phyloP scores from a whole-genome alignment of 2,329 filamentous ascomycete genomes.

The Aspergillus tubingensis region DNA sequence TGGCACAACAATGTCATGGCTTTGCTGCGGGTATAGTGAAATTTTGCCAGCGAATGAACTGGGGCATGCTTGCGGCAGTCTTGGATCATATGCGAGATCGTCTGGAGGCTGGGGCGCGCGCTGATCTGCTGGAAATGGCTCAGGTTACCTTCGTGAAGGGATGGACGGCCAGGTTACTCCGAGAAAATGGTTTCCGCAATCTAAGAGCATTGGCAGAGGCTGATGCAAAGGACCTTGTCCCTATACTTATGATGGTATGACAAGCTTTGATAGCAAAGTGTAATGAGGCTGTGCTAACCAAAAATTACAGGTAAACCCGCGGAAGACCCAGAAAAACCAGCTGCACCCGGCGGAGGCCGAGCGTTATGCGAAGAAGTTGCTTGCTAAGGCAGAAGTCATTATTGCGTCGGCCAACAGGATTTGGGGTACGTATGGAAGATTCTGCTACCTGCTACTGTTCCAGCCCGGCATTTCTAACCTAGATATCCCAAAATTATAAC shows the following conservation, averaged over 20 bases:
- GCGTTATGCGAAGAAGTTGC: slow-evolving; percentile 64
- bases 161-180: slow-evolving; percentile 71
- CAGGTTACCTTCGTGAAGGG: slow-evolving; percentile 76
- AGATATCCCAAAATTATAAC: not conserved
- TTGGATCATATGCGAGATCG: slow-evolving; percentile 76
- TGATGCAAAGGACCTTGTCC: slow-evolving; percentile 66
- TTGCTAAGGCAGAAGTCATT: slow-evolving; percentile 68
- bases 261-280: not conserved
- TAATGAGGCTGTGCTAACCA: not conserved
- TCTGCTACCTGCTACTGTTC: not conserved
- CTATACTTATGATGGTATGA: slow-evolving; percentile 68
- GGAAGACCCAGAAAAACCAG: slow-evolving; percentile 55
- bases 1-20: slow-evolving; percentile 74
- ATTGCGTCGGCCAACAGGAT: slow-evolving; percentile 68
- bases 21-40: slow-evolving; percentile 79
- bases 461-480: slow-evolving; percentile 10
- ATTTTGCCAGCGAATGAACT: slow-evolving; percentile 76
- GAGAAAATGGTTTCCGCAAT: slow-evolving; percentile 73
- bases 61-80: slow-evolving; percentile 71
- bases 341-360: slow-evolving; percentile 59
- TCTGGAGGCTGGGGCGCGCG: slow-evolving; percentile 69
- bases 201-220: slow-evolving; percentile 70
- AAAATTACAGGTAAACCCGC: slow-evolving; percentile 62
- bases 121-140: slow-evolving; percentile 70
- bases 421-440: slow-evolving; percentile 53